Evolutionary conservation across 2,329 filamentous ascomycete species (phyloP).

Genomic region (Diaporthe caulivora): DNA sequence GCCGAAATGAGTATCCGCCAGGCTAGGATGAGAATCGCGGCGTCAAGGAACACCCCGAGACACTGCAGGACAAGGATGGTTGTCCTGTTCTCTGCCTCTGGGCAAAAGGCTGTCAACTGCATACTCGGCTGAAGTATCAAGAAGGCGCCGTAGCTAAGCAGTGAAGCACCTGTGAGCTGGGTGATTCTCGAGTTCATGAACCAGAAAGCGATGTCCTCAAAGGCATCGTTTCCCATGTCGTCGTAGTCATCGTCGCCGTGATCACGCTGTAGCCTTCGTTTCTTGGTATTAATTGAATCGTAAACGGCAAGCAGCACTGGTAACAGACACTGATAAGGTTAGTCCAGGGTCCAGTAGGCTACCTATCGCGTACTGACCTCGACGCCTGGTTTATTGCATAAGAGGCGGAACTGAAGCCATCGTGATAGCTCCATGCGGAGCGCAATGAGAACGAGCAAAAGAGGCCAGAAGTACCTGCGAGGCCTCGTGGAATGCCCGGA

Average conservation of each 20-base stretch:
- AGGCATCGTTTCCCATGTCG: conserved; percentile 56
- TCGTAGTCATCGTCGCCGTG: conserved; percentile 59
- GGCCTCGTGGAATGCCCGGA: conserved; percentile 59
- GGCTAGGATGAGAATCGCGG: conserved; percentile 58
- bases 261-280: conserved; percentile 44
- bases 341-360: background rate
- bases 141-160: conserved; percentile 59
- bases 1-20: conserved; percentile 67
- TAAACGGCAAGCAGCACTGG: conserved; percentile 59
- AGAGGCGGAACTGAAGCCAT: conserved; percentile 58
- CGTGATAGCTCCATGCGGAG: conserved; percentile 63
- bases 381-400: conserved; percentile 63
- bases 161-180: conserved; percentile 51
- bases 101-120: conserved; percentile 66
- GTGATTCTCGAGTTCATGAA: conserved; percentile 56
- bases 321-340: conserved; percentile 57
- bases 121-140: conserved; percentile 53
- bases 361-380: conserved; percentile 53
- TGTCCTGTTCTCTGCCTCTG: conserved; percentile 55
- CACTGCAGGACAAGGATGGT: conserved; percentile 57
- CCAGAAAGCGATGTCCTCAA: conserved; percentile 63
- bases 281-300: conserved; percentile 56
- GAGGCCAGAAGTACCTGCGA: conserved; percentile 58
- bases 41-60: conserved; percentile 60
- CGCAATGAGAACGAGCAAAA: conserved; percentile 58